Evolutionary conservation across 2,329 filamentous ascomycete species (phyloP).

Genomic region (Orbilia ellipsospora): DNA sequence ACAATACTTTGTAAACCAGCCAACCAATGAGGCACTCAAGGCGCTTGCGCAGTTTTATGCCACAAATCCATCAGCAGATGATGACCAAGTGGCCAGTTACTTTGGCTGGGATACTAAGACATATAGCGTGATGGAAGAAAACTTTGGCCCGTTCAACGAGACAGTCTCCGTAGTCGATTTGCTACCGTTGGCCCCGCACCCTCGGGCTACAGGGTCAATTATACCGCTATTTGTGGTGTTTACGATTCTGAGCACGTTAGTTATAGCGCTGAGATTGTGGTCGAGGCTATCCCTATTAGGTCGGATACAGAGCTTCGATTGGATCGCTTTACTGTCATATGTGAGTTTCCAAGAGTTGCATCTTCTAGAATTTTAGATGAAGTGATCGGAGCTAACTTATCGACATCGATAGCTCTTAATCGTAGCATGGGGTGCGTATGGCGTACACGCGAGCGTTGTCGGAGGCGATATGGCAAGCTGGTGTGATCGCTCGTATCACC

Average conservation of each 20-base stretch:
- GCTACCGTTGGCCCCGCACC: constrained; percentile 32
- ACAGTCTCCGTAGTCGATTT: constrained; percentile 26
- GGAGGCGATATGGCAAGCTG: constrained; percentile 41
- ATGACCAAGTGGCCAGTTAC: constrained; percentile 40
- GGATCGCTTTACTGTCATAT: constrained; percentile 27
- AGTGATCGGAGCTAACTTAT: no score
- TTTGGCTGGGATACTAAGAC: constrained; percentile 40
- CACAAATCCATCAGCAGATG: constrained; percentile 27
- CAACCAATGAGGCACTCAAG: constrained; percentile 31
- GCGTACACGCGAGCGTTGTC: constrained; percentile 37
- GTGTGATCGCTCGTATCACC: constrained; percentile 36
- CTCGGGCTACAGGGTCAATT: constrained; percentile 24
- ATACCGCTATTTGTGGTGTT: constrained; percentile 36
- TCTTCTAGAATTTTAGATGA: no score
- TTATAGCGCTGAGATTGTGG: constrained; percentile 37
- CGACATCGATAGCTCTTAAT: constrained; percentile 20
- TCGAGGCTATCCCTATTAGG: constrained; percentile 32
- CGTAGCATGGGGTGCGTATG: constrained; percentile 42
- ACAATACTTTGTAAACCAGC: constrained; percentile 21
- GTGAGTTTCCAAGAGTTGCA: constrained; percentile 9
- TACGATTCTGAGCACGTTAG: constrained; percentile 27
- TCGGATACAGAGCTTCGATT: constrained; percentile 34
- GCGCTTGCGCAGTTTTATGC: constrained; percentile 30
- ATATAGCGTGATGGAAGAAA: constrained; percentile 30
- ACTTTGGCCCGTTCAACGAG: constrained; percentile 41